Evolutionary conservation across 768 basidiomycete species (phyloP).

Genomic region (Zangia roseola): DNA sequence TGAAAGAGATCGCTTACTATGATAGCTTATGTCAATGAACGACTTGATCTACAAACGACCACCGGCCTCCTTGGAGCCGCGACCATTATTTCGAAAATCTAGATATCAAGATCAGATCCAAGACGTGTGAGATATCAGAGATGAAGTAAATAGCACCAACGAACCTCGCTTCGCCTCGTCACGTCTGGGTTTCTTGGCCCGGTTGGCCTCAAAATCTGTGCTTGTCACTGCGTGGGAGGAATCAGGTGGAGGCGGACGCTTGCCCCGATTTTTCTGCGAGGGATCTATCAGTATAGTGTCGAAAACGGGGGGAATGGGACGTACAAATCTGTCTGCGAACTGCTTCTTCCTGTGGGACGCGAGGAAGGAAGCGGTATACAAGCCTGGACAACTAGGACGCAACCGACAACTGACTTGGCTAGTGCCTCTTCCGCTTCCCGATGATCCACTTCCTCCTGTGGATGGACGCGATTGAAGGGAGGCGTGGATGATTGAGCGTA

Average conservation of each 20-base stretch:
- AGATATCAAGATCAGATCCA: too few relatives aligned
- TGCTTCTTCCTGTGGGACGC: conserved; percentile 48
- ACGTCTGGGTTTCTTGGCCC: conserved; percentile 41
- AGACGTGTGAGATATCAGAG: too few relatives aligned
- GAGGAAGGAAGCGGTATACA: background rate
- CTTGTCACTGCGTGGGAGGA: conserved; percentile 31
- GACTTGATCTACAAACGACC: conserved; percentile 43
- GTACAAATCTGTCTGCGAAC: conserved; percentile 62
- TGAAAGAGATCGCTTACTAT: conserved; percentile 13
- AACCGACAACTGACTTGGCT: conserved; percentile 40
- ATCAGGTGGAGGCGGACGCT: conserved; percentile 47
- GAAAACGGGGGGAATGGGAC: conserved; percentile 20
- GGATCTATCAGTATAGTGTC: background rate
- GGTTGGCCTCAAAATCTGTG: conserved; percentile 33
- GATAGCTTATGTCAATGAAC: background rate
- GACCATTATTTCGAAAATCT: too few relatives aligned
- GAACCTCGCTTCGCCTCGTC: conserved; percentile 19
- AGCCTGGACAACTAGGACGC: background rate
- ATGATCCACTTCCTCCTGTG: conserved; percentile 59
- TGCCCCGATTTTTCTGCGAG: conserved; percentile 55
- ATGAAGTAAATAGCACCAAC: too few relatives aligned
- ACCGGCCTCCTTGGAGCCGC: conserved; percentile 42
- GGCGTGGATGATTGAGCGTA: background rate
- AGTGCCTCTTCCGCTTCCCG: conserved; percentile 51
- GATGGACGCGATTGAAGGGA: background rate